Evolutionary conservation across 176 grass and related monocot genomes (phyloP).

Genomic region (Hyparrhenia diplandra): DNA sequence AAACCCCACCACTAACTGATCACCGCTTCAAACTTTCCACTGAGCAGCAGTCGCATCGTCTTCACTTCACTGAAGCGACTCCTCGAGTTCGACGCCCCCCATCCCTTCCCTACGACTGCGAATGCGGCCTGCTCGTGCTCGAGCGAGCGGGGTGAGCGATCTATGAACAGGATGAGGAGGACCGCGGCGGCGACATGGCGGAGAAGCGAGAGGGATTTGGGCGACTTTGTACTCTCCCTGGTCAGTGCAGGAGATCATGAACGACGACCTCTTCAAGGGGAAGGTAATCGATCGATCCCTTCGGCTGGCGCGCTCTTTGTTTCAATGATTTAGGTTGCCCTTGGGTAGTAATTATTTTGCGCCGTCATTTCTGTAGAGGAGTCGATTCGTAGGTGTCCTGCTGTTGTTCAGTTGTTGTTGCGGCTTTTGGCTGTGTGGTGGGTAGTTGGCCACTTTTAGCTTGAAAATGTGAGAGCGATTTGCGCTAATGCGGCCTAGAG

Average conservation of each 20-base stretch:
- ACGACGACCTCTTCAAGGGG: slow-evolving; percentile 33
- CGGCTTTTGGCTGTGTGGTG: background rate
- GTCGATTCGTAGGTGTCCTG: too few relatives aligned
- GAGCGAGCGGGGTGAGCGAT: background rate
- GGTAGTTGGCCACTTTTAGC: background rate
- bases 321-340: background rate
- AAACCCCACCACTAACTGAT: too few relatives aligned
- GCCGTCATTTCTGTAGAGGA: too few relatives aligned
- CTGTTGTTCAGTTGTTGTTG: too few relatives aligned
- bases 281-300: slow-evolving; percentile 34
- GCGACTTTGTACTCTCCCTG: slow-evolving; percentile 53
- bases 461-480: background rate
- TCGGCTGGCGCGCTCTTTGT: background rate
- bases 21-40: background rate
- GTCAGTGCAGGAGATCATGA: slow-evolving; percentile 31
- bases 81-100: background rate
- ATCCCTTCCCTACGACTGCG: background rate
- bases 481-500: background rate
- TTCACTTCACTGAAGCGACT: slow-evolving; percentile 7
- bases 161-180: background rate
- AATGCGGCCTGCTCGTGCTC: background rate
- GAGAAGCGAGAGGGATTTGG: slow-evolving; percentile 39
- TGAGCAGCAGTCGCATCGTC: background rate
- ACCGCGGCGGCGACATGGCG: background rate
- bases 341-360: too few relatives aligned